phyloP scores from a whole-genome alignment of 306 rosid genomes.

The Adenanthera pavonina region DNA sequence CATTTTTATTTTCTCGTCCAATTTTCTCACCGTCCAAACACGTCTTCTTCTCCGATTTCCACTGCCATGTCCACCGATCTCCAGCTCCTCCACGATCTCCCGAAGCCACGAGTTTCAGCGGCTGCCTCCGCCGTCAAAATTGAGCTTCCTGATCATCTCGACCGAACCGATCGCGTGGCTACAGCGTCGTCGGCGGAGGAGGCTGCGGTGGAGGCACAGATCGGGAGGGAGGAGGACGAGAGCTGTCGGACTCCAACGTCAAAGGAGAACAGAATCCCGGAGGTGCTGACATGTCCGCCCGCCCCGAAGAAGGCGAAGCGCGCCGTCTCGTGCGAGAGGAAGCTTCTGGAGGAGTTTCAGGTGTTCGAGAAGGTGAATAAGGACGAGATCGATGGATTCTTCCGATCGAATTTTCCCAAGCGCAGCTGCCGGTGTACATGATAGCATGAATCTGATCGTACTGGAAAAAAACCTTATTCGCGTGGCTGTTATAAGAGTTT shows the following conservation, averaged over 20 bases:
- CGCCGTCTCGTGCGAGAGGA: constrained; percentile 16
- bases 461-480: neutral
- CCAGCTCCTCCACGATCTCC: constrained; percentile 17
- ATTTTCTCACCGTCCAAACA: neutral
- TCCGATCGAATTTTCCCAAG: constrained; percentile 24
- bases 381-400: constrained; percentile 38
- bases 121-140: constrained; percentile 5
- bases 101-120: neutral
- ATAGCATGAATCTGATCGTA: neutral
- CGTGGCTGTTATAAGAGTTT: neutral
- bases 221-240: neutral
- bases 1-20: neutral
- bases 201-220: neutral
- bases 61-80: constrained; percentile 35
- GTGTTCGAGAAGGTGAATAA: constrained; percentile 21
- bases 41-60: neutral
- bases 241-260: constrained; percentile 31
- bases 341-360: constrained; percentile 31
- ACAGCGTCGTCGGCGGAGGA: neutral
- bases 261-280: constrained; percentile 35
- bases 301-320: constrained; percentile 31
- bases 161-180: neutral
- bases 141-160: neutral
- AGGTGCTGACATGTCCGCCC: constrained; percentile 28
- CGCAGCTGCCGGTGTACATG: constrained; percentile 36